Percentiles rank a stretch among this genome's conserved stretches.
These are phyloP conservation scores for Xylaria sp. DNA, from an alignment of 2,329 filamentous ascomycete genomes.

Conservation along the genomic window DNA sequence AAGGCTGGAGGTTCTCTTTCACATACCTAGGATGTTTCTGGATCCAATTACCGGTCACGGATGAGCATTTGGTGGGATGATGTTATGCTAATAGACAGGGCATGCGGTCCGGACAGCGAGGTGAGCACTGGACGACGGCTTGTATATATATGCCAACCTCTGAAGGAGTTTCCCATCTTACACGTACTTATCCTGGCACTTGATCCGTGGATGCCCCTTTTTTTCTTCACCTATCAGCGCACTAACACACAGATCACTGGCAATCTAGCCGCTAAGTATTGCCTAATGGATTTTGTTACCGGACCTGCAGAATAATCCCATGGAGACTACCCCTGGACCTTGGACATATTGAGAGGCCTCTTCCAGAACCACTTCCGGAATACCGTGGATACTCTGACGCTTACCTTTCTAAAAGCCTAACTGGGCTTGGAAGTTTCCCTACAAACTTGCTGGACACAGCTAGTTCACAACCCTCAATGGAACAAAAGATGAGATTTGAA, in stretches of 20 bases:
- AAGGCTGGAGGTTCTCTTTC: conserved; percentile 46
- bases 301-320: conserved; percentile 26
- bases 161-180: conserved; percentile 52
- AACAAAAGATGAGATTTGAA: conserved; percentile 19
- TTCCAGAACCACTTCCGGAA: conserved; percentile 10
- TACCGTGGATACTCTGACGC: conserved; percentile 20
- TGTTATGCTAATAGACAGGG: conserved; percentile 52
- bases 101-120: conserved; percentile 63
- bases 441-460: conserved; percentile 9
- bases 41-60: conserved; percentile 46
- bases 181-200: conserved; percentile 42
- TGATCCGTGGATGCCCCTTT: conserved; percentile 42
- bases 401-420: conserved; percentile 6
- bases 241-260: conserved; percentile 40
- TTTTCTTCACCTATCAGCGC: conserved; percentile 24
- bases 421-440: conserved; percentile 28
- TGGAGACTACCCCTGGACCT: conserved; percentile 18
- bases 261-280: conserved; percentile 20
- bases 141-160: conserved; percentile 64
- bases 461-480: conserved; percentile 1
- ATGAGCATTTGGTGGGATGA: conserved; percentile 49
- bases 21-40: conserved; percentile 45
- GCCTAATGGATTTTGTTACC: conserved; percentile 14
- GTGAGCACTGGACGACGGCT: conserved; percentile 59
- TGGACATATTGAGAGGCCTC: conserved; percentile 2